A percentile compares a stretch with the other conserved stretches of the same genome.
Conservation (phyloP, 2,329 filamentous ascomycete species). For the Sporothrix phasma region DNA sequence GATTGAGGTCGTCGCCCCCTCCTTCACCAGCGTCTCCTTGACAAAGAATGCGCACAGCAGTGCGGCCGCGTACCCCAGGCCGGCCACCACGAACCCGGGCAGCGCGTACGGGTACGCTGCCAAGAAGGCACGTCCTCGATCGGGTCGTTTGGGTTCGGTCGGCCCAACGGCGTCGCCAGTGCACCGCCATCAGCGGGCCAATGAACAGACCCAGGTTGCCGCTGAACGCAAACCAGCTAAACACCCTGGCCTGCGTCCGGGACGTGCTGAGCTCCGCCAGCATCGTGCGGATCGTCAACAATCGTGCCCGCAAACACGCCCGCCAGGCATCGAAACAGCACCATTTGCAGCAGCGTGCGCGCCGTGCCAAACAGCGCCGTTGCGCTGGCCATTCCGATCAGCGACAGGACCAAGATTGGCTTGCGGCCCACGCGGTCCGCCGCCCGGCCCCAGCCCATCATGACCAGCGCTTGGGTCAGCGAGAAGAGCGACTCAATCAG, state of each 20-base stretch:
- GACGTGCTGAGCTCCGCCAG: slow-evolving; percentile 61
- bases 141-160: slow-evolving; percentile 37
- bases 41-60: slow-evolving; percentile 45
- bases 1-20: not conserved
- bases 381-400: slow-evolving; percentile 51
- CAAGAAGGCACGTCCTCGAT: slow-evolving; percentile 40
- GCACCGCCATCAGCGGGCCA: slow-evolving; percentile 58
- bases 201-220: slow-evolving; percentile 66
- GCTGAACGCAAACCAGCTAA: slow-evolving; percentile 67
- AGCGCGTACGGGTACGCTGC: slow-evolving; percentile 56
- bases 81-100: slow-evolving; percentile 47
- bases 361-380: slow-evolving; percentile 61
- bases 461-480: slow-evolving; percentile 64
- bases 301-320: slow-evolving; percentile 66
- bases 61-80: slow-evolving; percentile 43
- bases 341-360: slow-evolving; percentile 60
- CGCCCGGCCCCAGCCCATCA: slow-evolving; percentile 62
- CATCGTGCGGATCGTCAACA: slow-evolving; percentile 68
- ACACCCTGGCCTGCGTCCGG: slow-evolving; percentile 61
- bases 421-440: slow-evolving; percentile 42
- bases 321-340: slow-evolving; percentile 58
- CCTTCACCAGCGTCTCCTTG: slow-evolving; percentile 46
- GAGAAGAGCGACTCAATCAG: slow-evolving; percentile 67
- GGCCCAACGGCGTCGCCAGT: slow-evolving; percentile 55
- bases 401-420: slow-evolving; percentile 46